Evolutionary conservation across 257 asterid genomes (phyloP), one percentile per base, ranked within the genome.

Genomic region (Petrea volubilis): DNA sequence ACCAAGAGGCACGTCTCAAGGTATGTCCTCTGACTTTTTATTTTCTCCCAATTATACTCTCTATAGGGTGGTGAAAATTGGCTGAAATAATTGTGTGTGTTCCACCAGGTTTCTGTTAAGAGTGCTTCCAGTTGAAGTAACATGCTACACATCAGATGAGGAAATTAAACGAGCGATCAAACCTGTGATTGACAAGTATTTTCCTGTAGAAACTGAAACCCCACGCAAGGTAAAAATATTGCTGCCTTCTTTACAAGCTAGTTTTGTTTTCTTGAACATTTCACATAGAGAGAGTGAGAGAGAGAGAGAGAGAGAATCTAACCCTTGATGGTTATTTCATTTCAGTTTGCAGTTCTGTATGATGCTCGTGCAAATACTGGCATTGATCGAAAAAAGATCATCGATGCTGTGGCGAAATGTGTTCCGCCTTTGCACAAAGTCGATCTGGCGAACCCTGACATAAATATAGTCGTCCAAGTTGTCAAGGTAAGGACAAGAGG

Each of bases 291-390:
- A 61, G 13, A 60, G 41, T 9, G 25, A 51, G n/a, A 40, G 15
- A n/a, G 27, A 17, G 18, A 64, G 17, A 33, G 46, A 61, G 13
- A 60, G 41, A 9, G 25, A 51, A 38, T 51, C 55, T 66, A 2
- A 50, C 36, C 34, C 56, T 60, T 64, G 46, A 50, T 57, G 12
- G 2, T 23, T 77, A 34, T 67, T 64, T 55, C 62, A 47, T 68
- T 78, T 78, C 88, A 92, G 99, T 95, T 84, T 75, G 85, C 97
- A 55, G 97, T 92, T 56, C 70, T 90, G 40, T 95, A 92, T 64
- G 99, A 94, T 67, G 89, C 95, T 67, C 97, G 98, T 64, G 97
- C 99, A 71, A 95, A 95, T 81, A 89, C 96, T 50, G 99, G 99
- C 40, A 74, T 95, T 28, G 92, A 92, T 57, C 78, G 95, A 60